phyloP scores from a whole-genome alignment of 352 stramenopile species.

The Aphanomyces cochlioides region DNA sequence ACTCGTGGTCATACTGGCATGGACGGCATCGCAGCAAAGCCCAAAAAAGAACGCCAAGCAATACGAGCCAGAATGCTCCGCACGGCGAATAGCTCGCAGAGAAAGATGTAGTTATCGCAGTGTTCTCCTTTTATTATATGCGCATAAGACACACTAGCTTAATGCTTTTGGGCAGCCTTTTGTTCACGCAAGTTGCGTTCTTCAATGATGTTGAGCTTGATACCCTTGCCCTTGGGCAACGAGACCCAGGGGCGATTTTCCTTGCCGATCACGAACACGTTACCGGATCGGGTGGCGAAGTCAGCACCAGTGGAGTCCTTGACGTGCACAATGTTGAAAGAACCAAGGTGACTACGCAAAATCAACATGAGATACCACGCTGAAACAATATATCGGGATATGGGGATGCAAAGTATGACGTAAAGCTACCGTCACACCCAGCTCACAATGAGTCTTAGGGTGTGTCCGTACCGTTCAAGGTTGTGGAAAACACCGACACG shows the following conservation, averaged over 20 bases:
- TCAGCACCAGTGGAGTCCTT: constrained; percentile 96
- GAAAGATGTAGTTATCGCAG: neutral
- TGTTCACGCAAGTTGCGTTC: constrained; percentile 78
- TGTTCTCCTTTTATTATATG: constrained; percentile 31
- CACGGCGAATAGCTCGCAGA: too few species aligned
- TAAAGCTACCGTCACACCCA: constrained; percentile 73
- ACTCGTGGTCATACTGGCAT: too few species aligned
- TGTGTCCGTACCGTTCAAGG: constrained; percentile 94
- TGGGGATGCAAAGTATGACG: constrained; percentile 7
- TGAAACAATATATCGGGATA: neutral
- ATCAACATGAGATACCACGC: constrained; percentile 35
- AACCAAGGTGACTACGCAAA: constrained; percentile 92
- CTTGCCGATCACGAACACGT: constrained; percentile 97
- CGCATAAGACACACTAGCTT: constrained; percentile 13
- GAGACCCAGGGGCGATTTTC: constrained; percentile 90
- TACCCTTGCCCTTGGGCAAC: constrained; percentile 97
- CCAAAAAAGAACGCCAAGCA: too few species aligned
- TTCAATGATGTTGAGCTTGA: constrained; percentile 99
- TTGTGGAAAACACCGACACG: constrained; percentile 96
- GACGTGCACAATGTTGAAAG: constrained; percentile 99
- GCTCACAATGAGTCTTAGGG: constrained; percentile 83
- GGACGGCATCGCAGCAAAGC: too few species aligned
- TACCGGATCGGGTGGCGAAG: constrained; percentile 96
- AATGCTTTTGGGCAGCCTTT: constrained; percentile 39
- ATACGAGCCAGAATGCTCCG: neutral